Evolutionary conservation across 768 basidiomycete species (phyloP), one percentile per base, ranked within the genome.

Genomic region (Rhodotorula graminis): DNA sequence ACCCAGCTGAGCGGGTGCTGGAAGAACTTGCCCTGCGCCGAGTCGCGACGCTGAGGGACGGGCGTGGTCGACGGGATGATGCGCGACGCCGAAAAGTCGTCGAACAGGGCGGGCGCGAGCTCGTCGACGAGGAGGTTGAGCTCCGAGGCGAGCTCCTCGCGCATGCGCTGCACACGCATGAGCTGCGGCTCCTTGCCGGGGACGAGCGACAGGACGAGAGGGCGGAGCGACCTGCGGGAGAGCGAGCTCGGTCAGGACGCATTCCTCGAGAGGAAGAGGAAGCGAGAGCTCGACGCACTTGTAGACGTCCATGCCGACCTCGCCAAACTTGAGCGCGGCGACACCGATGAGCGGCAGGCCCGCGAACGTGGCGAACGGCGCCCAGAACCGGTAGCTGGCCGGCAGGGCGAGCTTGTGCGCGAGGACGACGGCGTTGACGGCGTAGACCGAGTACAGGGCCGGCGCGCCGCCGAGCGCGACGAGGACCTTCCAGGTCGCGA

Each of bases 401-500:
- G 91, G 85, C 0, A 86, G 85, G 33, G 86, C 84, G 50, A 89
- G 87, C 77, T 86, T 87, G 77, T 88, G 85, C 2, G 89, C 89
- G 64, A 93, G 81, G 31, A 88, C 72, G 27, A 89, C 89, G 27
- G 92, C 91, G 42, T 93, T 80, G 78, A 89, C 82, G 42, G 92
- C 91, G 81, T 96, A 97, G 76, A 90, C 81, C 9, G 86, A 80
- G 83, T 95, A 97, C 50, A 97, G 82, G 12, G 94, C 83, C 18
- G 95, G 95, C 10, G 92, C 89, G 53, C 91, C 84, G n/a, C 89
- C 95, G 67, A 97, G 83, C 7, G 92, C 93, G 67, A 98, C 92
- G 44, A 98, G 85, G 47, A 98, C 88, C 81, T 98, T 98, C 95
- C 95, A 98, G 10, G 93, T 93, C 1, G 92, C 93, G 27, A 98